Base-by-base conservation (phyloP, 2,329 filamentous ascomycete species). In the Aspergillus arachidicola region DNA sequence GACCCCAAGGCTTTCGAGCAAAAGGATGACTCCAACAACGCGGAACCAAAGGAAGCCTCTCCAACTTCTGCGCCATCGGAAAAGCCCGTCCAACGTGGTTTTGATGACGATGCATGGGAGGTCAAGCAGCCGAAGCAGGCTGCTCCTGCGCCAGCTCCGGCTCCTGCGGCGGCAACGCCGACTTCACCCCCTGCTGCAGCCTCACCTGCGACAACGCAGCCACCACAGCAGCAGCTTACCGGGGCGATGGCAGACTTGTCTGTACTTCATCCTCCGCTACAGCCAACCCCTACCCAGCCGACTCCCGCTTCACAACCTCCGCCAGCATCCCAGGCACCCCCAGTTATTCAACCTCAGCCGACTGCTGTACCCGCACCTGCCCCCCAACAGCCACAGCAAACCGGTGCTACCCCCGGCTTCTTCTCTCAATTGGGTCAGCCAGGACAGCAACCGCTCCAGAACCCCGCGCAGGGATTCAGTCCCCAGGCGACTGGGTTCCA, bases 81-180 rank as follows among this genome's bases (percentile, higher is more conserved):
- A 43, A 83, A 86, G 63, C 81, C 81, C 57, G 78, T 78, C 41
- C 72, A 79, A 48, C 81, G 83, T 63, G 92, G 92, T 3, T 98
- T 98, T 73, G 95, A 99, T 58, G 95, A 98, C 73, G 93, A 98
- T 81, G 95, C 95, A 10, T 99, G 95, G 95, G 92, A 96, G 72
- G 90, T 97, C 57, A 97, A 97, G 80, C 92, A 93, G 21, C 86
- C 90, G 16, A 90, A 88, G 74, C 86, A 89, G 60, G 67, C 83
- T 55, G 74, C 79, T 36, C 70, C 83, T 26, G 71, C 80, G 19
- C 70, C 80, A 16, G 71, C 82, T 21, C 71, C 81, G 16, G 70
- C 79, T 16, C 71, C 82, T 19, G 71, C 80, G 2, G 72, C 80
- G 16, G 68, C 79, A 32, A 61, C 68, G 30, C 50, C 72, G 28